phyloP scores from a whole-genome alignment of 257 asterid species.

The Nicotiana sylvestris region DNA sequence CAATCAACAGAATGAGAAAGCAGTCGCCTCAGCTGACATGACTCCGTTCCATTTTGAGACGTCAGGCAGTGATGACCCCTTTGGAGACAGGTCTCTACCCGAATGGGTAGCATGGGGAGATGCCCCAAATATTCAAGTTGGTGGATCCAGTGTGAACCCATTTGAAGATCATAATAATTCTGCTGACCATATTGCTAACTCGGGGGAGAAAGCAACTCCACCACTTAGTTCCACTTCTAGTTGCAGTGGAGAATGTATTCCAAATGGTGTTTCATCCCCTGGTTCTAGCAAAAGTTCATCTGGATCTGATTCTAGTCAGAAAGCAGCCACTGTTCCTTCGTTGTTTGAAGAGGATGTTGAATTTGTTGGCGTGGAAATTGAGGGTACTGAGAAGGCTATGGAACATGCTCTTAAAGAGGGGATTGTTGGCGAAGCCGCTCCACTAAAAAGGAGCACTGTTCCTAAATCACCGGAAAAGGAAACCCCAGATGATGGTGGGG shows the following conservation, averaged over 20 bases:
- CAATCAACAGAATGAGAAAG: constrained; percentile 25
- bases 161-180: constrained; percentile 43
- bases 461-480: constrained; percentile 52
- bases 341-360: constrained; percentile 96
- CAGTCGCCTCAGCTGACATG: constrained; percentile 37
- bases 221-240: constrained; percentile 34
- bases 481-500: constrained; percentile 46
- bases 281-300: constrained; percentile 34
- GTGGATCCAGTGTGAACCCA: constrained; percentile 66
- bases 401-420: constrained; percentile 95
- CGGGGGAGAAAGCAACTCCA: constrained; percentile 20
- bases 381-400: constrained; percentile 75
- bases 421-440: constrained; percentile 87
- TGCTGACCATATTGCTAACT: constrained; percentile 20
- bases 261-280: constrained; percentile 39
- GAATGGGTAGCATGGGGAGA: constrained; percentile 97
- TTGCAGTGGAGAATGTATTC: constrained; percentile 36
- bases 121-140: constrained; percentile 50
- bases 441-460: constrained; percentile 45
- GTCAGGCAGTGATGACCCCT: constrained; percentile 62
- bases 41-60: constrained; percentile 58
- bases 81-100: constrained; percentile 80
- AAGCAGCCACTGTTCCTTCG: constrained; percentile 55
- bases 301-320: constrained; percentile 35
- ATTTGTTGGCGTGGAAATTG: constrained; percentile 90